Base-by-base conservation (phyloP, 179 eudicot genomes). In the Silene coronaria region DNA sequence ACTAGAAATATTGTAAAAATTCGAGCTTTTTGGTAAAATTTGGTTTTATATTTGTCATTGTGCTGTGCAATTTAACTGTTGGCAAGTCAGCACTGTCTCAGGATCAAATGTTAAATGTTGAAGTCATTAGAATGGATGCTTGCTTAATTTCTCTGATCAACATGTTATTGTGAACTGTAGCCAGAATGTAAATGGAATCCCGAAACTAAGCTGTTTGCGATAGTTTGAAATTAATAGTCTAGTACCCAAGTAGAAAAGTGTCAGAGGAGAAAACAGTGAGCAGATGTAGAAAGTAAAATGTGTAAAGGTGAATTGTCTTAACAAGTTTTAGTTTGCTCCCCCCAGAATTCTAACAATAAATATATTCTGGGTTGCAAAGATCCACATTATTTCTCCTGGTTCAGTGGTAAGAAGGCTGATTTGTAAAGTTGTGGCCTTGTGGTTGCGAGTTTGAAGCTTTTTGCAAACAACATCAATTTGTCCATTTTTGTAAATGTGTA, bases 141-240 rank as follows among this genome's bases (percentile, higher is more conserved):
- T 19, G 5, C n/a, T 36, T 10, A n/a, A 67, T 3, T 27, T 63
- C 69, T 67, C 71, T 38, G 12, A 42, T 67, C 71, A 12, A 67
- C 51, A 67, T 67, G 71, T 36, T 34, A 30, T 13, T 30, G 48
- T 34, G 14, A 66, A 66, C 70, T 32, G 23, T 7, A 66, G 70
- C 46, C 51, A 14, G 26, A 36, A 38, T 36, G 71, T 66, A 32
- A 32, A 6, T 17, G 14, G 17, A 30, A 14, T 6, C 16, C 24
- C 11, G 48, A n/a, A 30, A 14, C 26, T 21, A 36, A 66, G 13
- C 13, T 66, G 46, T 32, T 32, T 64, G 36, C 3, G 36, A 28
- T 24, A 63, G 19, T 28, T 4, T 3, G 17, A 28, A 64, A 16
- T 28, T 28, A 27, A 6, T 9, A 8, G 12, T 38, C 45, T 38